These are phyloP conservation scores for Boletus vermiculosoides DNA, from an alignment of 768 basidiomycete genomes.

Conservation along the genomic window DNA sequence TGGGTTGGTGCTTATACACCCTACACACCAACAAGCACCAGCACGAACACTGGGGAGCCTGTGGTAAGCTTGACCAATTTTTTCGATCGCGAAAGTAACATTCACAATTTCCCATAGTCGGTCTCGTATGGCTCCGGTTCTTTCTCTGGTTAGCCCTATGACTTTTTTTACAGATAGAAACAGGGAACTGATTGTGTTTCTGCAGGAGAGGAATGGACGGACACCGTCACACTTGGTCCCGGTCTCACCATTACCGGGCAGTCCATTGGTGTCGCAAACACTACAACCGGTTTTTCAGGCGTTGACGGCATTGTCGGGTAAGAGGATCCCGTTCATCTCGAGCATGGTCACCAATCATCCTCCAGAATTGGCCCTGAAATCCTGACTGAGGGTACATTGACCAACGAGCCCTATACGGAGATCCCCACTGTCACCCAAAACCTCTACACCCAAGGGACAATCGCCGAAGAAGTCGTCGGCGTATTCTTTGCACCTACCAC, in stretches of 20 bases:
- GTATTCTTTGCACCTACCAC: constrained; percentile 52
- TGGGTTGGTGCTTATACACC: constrained; percentile 57
- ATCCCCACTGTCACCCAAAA: constrained; percentile 63
- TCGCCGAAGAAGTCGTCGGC: constrained; percentile 42
- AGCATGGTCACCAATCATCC: background rate
- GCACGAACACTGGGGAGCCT: constrained; percentile 40
- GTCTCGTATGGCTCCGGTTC: constrained; percentile 61
- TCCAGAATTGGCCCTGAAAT: constrained; percentile 57
- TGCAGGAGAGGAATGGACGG: constrained; percentile 46
- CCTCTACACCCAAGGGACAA: constrained; percentile 41
- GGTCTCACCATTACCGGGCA: constrained; percentile 52
- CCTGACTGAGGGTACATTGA: constrained; percentile 24
- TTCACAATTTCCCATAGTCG: constrained; percentile 32
- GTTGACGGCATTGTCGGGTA: constrained; percentile 70
- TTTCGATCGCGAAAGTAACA: background rate
- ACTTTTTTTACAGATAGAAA: background rate
- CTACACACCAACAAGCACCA: constrained; percentile 52
- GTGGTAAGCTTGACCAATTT: constrained; percentile 41
- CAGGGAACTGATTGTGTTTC: background rate
- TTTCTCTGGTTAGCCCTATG: constrained; percentile 45
- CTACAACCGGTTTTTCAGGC: constrained; percentile 42
- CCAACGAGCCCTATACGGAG: background rate
- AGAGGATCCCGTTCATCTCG: constrained; percentile 6
- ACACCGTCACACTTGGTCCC: constrained; percentile 51
- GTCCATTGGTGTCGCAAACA: constrained; percentile 62